Base-by-base conservation (phyloP, 768 basidiomycete genomes). In the Daedaleopsis sinensis region DNA sequence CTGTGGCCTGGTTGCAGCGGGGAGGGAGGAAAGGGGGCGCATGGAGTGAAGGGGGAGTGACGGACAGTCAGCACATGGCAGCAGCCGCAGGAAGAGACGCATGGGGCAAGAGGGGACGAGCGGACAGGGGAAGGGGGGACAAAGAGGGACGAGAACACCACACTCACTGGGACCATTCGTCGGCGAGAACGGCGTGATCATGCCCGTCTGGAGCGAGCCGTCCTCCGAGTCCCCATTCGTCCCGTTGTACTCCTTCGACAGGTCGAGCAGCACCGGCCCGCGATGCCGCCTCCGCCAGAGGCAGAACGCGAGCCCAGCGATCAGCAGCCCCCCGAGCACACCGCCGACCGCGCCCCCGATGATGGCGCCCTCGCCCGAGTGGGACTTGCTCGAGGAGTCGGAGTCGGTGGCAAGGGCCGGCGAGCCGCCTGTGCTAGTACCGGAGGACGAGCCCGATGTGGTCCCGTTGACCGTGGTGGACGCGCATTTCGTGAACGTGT, bases 401-500 rank as follows among this genome's bases (percentile, higher is more conserved):
- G 18, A 44, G 27, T 13, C 5, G 35, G 18, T 47, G 11, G 18
- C 21, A 24, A 32, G 46, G 23, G n/a, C n/a, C n/a, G n/a, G 39
- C 16, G 44, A 36, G 35, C 35, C 11, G 7, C 21, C 47, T 6
- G 47, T 49, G 5, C 19, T 13, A 2, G 46, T 6, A n/a, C 18
- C 32, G 39, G 60, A 32, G 32, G 50, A 50, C n/a, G n/a, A 24
- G 12, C n/a, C n/a, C n/a, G n/a, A n/a, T n/a, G 16, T n/a, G n/a
- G 44, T 48, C 21, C 15, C 52, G 52, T 47, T 32, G 24, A 42
- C 54, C n/a, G 55, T 57, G 5, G 58, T 64, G 1, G 63, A 64
- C 38, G 50, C 56, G 58, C 65, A 66, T n/a, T 63, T 46, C 19
- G 65, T 66, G 47, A 63, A 66, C 7, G 65, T 63, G 56, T 66